A percentile compares a stretch with the other conserved stretches of the same genome.
These are phyloP conservation scores for Coemansia sp. DNA, from an alignment of 192 early-diverging fungal species.

Conservation along the genomic window DNA sequence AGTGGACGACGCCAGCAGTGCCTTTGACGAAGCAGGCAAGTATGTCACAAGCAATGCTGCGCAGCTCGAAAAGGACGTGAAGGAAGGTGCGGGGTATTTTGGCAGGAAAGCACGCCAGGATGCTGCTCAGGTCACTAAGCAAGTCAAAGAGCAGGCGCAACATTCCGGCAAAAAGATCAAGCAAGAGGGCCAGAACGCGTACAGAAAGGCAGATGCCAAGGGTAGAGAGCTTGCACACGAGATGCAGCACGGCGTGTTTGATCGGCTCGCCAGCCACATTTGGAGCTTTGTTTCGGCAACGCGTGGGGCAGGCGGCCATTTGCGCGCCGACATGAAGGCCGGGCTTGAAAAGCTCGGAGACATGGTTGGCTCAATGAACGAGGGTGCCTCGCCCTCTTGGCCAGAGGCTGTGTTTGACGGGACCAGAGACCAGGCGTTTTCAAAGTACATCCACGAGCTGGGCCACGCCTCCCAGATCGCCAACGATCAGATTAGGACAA, in stretches of 20 bases:
- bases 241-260: slow-evolving; percentile 8
- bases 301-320: slow-evolving; percentile 29
- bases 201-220: slow-evolving; percentile 15
- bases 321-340: slow-evolving; percentile 25
- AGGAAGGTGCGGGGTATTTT: slow-evolving; percentile 11
- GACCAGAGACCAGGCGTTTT: slow-evolving; percentile 26
- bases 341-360: slow-evolving; percentile 37
- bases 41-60: slow-evolving; percentile 25
- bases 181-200: slow-evolving; percentile 17
- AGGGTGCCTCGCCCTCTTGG: slow-evolving; percentile 33
- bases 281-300: slow-evolving; percentile 14
- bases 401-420: slow-evolving; percentile 38
- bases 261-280: slow-evolving; percentile 5
- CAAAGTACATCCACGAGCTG: slow-evolving; percentile 34
- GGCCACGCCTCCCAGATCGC: slow-evolving; percentile 30
- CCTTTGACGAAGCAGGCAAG: slow-evolving; percentile 13
- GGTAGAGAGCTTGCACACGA: slow-evolving; percentile 12
- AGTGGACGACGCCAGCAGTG: slow-evolving; percentile 11
- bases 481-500: slow-evolving; percentile 27
- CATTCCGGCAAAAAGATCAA: slow-evolving; percentile 14
- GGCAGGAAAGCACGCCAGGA: slow-evolving; percentile 13
- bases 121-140: slow-evolving; percentile 8
- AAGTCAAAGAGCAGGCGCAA: slow-evolving; percentile 7
- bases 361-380: slow-evolving; percentile 10
- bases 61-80: slow-evolving; percentile 14